Evolutionary conservation across 139 green algal genomes (phyloP), one percentile per base, ranked within the genome.

Genomic region (Chlorella sp.): DNA sequence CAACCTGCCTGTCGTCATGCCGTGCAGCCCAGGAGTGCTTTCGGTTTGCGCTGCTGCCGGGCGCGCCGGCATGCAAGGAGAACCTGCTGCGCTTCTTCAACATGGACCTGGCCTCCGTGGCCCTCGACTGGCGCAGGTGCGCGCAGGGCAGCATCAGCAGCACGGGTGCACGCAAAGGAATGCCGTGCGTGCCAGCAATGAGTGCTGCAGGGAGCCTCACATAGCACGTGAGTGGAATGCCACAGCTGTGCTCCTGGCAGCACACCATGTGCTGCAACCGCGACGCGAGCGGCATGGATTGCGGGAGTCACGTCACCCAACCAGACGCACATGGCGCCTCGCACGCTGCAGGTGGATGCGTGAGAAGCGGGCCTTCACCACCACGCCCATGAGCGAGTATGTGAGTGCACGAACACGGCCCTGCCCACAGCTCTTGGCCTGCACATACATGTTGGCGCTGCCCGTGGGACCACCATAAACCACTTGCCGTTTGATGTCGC

Each of bases 71-170:
- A 0, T 95, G 90, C 77, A 96, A 96, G 74, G 32, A 66, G 20
- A 96, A 96, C 74, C 63, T 71, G 35, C 64, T 93, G 79, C 61
- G 76, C 23, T 92, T 88, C 85, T 95, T 88, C 79, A 87, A 95
- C 35, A 93, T 87, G 1, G 91, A 96, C 83, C 77, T 96, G 61
- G 88, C 90, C 0, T 87, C 91, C 27, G 87, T 85, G 33, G 86
- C 77, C 0, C 81, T 92, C 51, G 73, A 61, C 26, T 91, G 84
- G 75, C 63, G 55, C 2, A 62, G 79, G 22, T 64, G 42, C 10
- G 42, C 17, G 10, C 10, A 10, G 17, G 42, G 42, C 42, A 55
- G 10, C 42, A 55, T 55, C 17, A 24, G 42, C 42, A 17, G 42
- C 42, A 55, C 10, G 42, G 17, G 10, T 55, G 17, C 42, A 55